These are phyloP conservation scores for Lepraria neglecta DNA, from an alignment of 495 filamentous ascomycete genomes.

Conservation along the genomic window DNA sequence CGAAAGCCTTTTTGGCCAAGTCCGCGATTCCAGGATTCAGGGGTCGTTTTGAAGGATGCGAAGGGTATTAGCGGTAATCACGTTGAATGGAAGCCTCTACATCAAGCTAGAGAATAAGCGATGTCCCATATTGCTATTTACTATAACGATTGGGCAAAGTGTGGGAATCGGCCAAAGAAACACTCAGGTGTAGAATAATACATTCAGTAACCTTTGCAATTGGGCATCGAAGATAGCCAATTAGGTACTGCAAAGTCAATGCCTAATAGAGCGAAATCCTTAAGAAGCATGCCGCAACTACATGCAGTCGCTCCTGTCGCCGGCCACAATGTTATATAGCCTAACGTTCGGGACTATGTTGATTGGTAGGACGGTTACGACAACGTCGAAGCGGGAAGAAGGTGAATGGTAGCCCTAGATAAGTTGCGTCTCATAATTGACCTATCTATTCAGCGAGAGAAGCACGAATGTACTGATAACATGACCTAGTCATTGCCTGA, in stretches of 20 bases:
- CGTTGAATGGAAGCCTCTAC: no score
- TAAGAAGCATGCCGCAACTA: neutral
- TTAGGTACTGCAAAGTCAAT: neutral
- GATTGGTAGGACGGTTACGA: neutral
- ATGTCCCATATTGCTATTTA: no score
- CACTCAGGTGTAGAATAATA: no score
- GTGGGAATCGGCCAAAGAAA: no score
- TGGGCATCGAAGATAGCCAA: no score
- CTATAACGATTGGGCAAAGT: no score
- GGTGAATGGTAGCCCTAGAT: neutral
- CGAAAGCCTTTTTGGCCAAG: no score
- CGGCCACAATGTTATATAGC: neutral
- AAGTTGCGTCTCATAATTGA: neutral
- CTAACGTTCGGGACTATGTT: neutral
- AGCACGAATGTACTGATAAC: neutral
- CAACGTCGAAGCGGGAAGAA: neutral
- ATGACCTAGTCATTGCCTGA: constrained; percentile 6
- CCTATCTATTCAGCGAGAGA: neutral
- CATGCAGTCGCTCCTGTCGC: neutral
- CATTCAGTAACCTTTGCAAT: no score
- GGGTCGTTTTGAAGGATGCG: no score
- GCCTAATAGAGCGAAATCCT: neutral
- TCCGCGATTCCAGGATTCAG: no score
- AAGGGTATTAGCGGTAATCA: no score
- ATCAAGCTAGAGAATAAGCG: no score